Percentiles rank a stretch among this genome's conserved stretches.
These are phyloP conservation scores for Boletus bicolor DNA, from an alignment of 768 basidiomycete genomes.

Conservation along the genomic window DNA sequence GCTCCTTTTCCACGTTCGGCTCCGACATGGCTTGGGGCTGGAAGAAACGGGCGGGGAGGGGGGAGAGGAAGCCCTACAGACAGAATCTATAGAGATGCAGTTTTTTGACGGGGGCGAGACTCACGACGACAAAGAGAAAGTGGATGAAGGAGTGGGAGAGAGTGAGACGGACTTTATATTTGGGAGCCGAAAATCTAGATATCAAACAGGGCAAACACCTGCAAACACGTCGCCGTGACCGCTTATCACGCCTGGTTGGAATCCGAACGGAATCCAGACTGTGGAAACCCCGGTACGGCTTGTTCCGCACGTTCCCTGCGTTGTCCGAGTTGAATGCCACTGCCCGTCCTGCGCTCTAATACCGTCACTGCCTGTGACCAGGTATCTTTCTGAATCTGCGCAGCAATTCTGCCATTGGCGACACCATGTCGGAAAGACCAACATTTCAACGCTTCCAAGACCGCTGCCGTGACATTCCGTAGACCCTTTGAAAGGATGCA, in stretches of 20 bases:
- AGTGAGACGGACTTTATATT: constrained; percentile 35
- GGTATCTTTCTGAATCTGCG: neutral
- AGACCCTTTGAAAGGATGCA: neutral
- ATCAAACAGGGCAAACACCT: constrained; percentile 25
- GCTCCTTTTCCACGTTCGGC: constrained; percentile 61
- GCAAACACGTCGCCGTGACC: constrained; percentile 21
- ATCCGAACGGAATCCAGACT: constrained; percentile 21
- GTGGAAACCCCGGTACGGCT: constrained; percentile 25
- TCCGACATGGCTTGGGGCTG: constrained; percentile 27
- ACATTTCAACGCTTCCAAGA: neutral
- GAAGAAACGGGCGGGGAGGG: neutral
- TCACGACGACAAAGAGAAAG: constrained; percentile 9
- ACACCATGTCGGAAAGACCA: neutral
- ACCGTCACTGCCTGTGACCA: neutral
- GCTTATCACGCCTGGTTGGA: constrained; percentile 7
- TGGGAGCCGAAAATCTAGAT: constrained; percentile 24
- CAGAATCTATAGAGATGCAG: constrained; percentile 22
- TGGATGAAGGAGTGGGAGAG: constrained; percentile 33
- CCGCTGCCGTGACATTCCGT: neutral
- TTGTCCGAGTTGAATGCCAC: neutral
- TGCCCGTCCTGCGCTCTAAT: constrained; percentile 9
- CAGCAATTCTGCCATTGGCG: neutral
- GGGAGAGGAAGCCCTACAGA: constrained; percentile 27
- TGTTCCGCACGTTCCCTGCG: constrained; percentile 23
- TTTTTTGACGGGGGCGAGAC: constrained; percentile 11